These are phyloP conservation scores for Zopfochytrium polystomum DNA, from an alignment of 371 early-diverging fungal species.

Conservation along the genomic window DNA sequence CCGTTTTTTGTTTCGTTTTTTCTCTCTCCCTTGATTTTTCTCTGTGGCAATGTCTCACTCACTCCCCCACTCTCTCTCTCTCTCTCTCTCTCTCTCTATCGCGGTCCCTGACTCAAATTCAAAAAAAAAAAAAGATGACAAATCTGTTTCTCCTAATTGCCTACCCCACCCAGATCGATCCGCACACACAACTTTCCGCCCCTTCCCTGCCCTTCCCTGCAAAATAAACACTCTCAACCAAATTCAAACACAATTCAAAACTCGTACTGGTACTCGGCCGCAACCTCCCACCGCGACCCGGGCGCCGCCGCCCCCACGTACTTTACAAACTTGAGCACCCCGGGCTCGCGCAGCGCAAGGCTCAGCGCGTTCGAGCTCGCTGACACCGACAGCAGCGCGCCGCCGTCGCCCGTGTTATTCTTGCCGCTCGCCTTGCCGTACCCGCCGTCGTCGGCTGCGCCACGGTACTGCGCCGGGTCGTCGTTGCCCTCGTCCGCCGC, in stretches of 20 bases:
- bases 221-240: no score
- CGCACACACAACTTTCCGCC: no score
- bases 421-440: conserved; percentile 65
- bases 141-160: no score
- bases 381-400: conserved; percentile 64
- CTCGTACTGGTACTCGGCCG: conserved; percentile 58
- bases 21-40: no score
- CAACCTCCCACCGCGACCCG: conserved; percentile 65
- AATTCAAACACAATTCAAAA: conserved; percentile 1
- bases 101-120: no score
- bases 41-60: no score
- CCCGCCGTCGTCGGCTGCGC: conserved; percentile 45
- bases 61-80: no score
- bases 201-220: no score
- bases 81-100: no score
- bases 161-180: no score
- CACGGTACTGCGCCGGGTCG: conserved; percentile 68
- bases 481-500: conserved; percentile 63
- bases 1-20: no score
- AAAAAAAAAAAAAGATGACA: no score
- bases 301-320: conserved; percentile 68
- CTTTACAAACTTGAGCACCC: conserved; percentile 71
- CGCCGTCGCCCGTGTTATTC: conserved; percentile 54
- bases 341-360: conserved; percentile 62
- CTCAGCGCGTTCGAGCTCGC: conserved; percentile 62